Percentiles rank a stretch among this genome's conserved stretches.
Conservation (phyloP, 805 yeast species). For the Saccharomycopsis fibuligera region DNA sequence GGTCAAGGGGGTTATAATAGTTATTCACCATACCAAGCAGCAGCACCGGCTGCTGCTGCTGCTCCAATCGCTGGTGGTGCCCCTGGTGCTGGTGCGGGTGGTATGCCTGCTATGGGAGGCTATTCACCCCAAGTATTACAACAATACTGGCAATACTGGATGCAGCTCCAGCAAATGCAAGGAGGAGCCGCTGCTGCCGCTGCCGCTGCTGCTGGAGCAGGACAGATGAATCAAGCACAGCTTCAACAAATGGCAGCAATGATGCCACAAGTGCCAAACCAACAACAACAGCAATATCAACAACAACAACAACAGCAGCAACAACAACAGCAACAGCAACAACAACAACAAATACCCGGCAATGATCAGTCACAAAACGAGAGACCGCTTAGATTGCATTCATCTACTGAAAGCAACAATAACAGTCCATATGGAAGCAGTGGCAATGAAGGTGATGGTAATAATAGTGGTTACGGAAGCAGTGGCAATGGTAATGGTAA, state of each 20-base stretch:
- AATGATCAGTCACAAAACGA: conserved; percentile 1
- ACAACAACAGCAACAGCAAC: not conserved
- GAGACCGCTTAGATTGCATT: conserved; percentile 17
- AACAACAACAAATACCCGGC: not conserved
- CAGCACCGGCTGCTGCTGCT: conserved; percentile 7
- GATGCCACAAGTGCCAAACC: conserved; percentile 8
- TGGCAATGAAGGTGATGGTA: not conserved
- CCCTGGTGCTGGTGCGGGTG: conserved; percentile 13
- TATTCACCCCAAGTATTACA: conserved; percentile 50
- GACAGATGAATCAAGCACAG: conserved; percentile 7
- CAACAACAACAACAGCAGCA: not conserved
- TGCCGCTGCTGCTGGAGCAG: too few relatives aligned
- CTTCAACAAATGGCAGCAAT: conserved; percentile 10
- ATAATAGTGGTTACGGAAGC: not conserved
- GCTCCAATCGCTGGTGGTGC: conserved; percentile 16
- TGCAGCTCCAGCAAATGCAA: conserved; percentile 38
- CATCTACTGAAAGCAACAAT: conserved; percentile 4
- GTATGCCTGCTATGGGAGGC: conserved; percentile 27
- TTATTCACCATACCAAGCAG: conserved; percentile 26
- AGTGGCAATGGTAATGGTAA: conserved; percentile 4
- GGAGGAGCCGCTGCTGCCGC: conserved; percentile 6
- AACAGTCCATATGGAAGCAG: not conserved
- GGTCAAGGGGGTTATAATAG: conserved; percentile 18
- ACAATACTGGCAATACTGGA: conserved; percentile 62
- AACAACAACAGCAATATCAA: not conserved